Conservation (phyloP, 805 yeast genomes). For the Ogataea thermomethanolica region DNA sequence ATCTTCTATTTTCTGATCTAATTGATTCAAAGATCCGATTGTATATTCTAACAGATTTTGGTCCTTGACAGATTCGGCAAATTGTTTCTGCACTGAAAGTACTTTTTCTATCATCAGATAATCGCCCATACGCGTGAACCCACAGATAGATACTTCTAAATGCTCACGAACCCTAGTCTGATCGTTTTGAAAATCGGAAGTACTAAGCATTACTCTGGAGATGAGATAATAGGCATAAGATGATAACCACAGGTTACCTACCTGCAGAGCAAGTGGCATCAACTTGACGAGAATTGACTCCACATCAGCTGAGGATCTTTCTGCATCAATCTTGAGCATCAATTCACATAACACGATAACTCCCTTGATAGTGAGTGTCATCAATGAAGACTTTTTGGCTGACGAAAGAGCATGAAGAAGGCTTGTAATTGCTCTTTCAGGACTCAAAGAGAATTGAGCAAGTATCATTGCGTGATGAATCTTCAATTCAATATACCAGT, state of each 20-base stretch:
- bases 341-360: conserved; percentile 43
- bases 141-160: conserved; percentile 42
- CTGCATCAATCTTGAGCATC: conserved; percentile 37
- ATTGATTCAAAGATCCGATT: conserved; percentile 26
- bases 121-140: conserved; percentile 40
- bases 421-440: conserved; percentile 48
- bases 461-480: conserved; percentile 46
- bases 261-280: conserved; percentile 44
- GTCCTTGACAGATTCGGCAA: conserved; percentile 35
- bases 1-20: conserved; percentile 30
- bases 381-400: conserved; percentile 45
- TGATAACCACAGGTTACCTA: conserved; percentile 37
- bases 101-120: conserved; percentile 38
- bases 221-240: conserved; percentile 37
- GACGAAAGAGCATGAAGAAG: conserved; percentile 47
- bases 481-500: conserved; percentile 45
- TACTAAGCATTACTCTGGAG: conserved; percentile 27
- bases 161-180: conserved; percentile 34
- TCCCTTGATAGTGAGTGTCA: conserved; percentile 44
- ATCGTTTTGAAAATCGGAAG: conserved; percentile 7
- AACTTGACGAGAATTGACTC: conserved; percentile 36
- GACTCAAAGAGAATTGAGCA: conserved; percentile 37
- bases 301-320: conserved; percentile 36
- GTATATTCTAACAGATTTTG: conserved; percentile 35
- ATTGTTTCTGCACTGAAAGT: conserved; percentile 37